These are phyloP conservation scores for Naganishia liquefaciens DNA, from an alignment of 1,284 basidiomycete species.

Conservation along the genomic window DNA sequence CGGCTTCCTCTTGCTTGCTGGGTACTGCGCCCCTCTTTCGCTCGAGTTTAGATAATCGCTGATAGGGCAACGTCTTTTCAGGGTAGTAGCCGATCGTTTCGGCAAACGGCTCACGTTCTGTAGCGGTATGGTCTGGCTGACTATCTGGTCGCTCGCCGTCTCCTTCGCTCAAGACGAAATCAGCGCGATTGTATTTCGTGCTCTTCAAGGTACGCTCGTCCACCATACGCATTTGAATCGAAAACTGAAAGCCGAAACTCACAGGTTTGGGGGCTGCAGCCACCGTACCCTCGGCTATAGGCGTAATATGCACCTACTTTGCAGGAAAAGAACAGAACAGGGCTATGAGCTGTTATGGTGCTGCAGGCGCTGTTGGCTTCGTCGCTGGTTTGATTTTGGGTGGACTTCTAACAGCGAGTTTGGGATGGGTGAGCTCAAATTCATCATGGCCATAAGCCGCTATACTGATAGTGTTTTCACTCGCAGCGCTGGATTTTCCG, in stretches of 20 bases:
- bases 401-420: constrained; percentile 17
- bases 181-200: constrained; percentile 45
- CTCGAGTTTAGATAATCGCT: not conserved
- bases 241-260: not conserved
- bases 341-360: constrained; percentile 21
- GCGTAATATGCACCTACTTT: constrained; percentile 36
- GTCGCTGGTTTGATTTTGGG: constrained; percentile 18
- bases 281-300: constrained; percentile 34
- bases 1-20: constrained; percentile 47
- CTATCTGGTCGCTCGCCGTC: constrained; percentile 42
- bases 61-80: not conserved
- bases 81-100: constrained; percentile 46
- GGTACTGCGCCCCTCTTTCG: constrained; percentile 32
- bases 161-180: constrained; percentile 45
- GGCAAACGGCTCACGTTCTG: constrained; percentile 45
- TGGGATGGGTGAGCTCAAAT: constrained; percentile 12
- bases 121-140: constrained; percentile 45
- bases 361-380: constrained; percentile 19
- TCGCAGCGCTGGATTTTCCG: constrained; percentile 21
- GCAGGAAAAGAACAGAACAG: constrained; percentile 34
- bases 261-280: constrained; percentile 10
- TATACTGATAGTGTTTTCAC: not conserved
- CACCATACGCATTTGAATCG: constrained; percentile 34
- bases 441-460: not conserved
- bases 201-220: constrained; percentile 38